Evolutionary conservation across 2,329 filamentous ascomycete genomes (phyloP).

Genomic region (Fusarium neocosmosporiellum): DNA sequence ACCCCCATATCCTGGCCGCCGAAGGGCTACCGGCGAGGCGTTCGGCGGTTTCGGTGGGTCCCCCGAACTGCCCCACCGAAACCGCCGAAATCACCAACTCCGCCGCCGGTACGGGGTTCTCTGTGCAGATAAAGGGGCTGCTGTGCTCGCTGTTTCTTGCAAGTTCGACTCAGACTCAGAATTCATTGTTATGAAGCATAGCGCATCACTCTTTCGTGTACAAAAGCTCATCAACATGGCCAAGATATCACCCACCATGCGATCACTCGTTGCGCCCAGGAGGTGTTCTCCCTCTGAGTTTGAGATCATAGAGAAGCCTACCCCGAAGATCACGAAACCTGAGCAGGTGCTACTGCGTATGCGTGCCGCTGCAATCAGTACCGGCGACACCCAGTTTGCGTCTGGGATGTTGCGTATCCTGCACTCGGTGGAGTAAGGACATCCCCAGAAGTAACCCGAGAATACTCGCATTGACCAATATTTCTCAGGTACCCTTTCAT

Average conservation of each 20-base stretch:
- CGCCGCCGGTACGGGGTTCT: constrained; percentile 6
- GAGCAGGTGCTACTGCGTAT: constrained; percentile 57
- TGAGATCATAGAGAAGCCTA: constrained; percentile 55
- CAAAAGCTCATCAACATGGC: constrained; percentile 36
- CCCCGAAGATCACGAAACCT: constrained; percentile 56
- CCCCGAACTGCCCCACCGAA: constrained; percentile 19
- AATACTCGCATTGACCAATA: not conserved
- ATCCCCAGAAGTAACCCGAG: not conserved
- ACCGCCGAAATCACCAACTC: constrained; percentile 35
- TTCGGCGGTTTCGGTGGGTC: constrained; percentile 43
- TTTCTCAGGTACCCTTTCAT: constrained; percentile 33
- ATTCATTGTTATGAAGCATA: not conserved
- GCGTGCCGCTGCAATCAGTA: constrained; percentile 50
- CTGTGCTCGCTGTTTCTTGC: not conserved
- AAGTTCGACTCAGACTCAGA: too few relatives aligned
- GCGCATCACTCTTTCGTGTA: not conserved
- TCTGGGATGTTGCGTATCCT: constrained; percentile 43
- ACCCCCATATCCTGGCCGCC: not conserved
- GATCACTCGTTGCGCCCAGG: constrained; percentile 55
- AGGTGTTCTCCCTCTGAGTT: constrained; percentile 53
- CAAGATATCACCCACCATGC: constrained; percentile 53
- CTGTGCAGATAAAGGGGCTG: constrained; percentile 27
- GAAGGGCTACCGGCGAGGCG: constrained; percentile 25
- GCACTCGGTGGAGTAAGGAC: constrained; percentile 43
- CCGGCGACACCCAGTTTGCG: constrained; percentile 49